These are phyloP conservation scores for Dendryphion nanum DNA, from an alignment of 2,329 filamentous ascomycete genomes.

Conservation along the genomic window DNA sequence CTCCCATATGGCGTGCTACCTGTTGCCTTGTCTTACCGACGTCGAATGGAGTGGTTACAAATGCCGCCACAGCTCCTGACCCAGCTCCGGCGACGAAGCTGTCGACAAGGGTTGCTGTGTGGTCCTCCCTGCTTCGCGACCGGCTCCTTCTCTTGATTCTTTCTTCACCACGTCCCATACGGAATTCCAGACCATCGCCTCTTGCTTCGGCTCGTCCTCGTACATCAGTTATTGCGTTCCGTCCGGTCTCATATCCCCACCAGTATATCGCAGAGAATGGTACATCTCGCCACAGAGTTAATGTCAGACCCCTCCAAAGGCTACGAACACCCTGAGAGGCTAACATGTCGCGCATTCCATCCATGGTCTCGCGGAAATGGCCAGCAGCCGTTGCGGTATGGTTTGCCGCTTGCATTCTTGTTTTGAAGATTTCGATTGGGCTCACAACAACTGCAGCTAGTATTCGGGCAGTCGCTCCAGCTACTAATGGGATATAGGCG, in stretches of 20 bases:
- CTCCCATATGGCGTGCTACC: slow-evolving; percentile 63
- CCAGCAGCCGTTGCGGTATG: slow-evolving; percentile 48
- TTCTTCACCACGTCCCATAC: slow-evolving; percentile 31
- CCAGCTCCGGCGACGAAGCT: slow-evolving; percentile 83
- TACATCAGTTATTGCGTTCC: slow-evolving; percentile 67
- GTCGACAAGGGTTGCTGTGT: slow-evolving; percentile 76
- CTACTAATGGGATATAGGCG: slow-evolving; percentile 73
- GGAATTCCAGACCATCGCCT: slow-evolving; percentile 30
- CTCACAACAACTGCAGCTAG: slow-evolving; percentile 80
- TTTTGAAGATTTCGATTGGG: slow-evolving; percentile 92
- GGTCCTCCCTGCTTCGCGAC: slow-evolving; percentile 66
- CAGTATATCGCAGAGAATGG: slow-evolving; percentile 97
- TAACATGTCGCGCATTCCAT: slow-evolving; percentile 77
- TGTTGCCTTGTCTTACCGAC: slow-evolving; percentile 96
- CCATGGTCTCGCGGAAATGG: slow-evolving; percentile 76
- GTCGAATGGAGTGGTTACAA: slow-evolving; percentile 92
- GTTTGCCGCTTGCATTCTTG: slow-evolving; percentile 78
- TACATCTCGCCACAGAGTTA: slow-evolving; percentile 95
- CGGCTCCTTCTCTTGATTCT: slow-evolving; percentile 37
- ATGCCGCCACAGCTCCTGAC: slow-evolving; percentile 80
- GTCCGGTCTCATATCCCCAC: slow-evolving; percentile 92
- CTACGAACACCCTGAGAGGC: slow-evolving; percentile 71
- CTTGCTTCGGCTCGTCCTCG: slow-evolving; percentile 53
- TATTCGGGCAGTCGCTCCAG: slow-evolving; percentile 74
- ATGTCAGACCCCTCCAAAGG: slow-evolving; percentile 83